These are phyloP conservation scores for Brassica juncea DNA, from an alignment of 345 rosid genomes.

Conservation along the genomic window DNA sequence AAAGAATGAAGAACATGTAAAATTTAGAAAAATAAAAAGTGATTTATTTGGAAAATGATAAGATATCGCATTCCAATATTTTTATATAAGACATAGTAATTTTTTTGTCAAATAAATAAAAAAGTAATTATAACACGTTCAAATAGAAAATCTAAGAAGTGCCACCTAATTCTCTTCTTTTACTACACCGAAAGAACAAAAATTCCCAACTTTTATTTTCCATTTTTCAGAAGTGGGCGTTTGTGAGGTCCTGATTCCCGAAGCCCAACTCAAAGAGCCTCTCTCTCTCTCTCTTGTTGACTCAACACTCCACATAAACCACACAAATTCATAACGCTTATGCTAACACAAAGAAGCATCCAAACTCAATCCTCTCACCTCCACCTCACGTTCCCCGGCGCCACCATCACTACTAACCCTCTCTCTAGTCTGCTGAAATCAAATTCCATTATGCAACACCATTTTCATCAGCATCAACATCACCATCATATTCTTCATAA, in stretches of 20 bases:
- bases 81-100: too few relatives aligned
- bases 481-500: constrained; percentile 33
- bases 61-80: too few relatives aligned
- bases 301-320: constrained; percentile 30
- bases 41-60: neutral
- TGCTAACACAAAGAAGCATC: constrained; percentile 30
- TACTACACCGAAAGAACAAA: constrained; percentile 27
- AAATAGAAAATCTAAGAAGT: neutral
- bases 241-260: constrained; percentile 17
- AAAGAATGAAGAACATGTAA: neutral
- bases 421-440: constrained; percentile 32
- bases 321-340: constrained; percentile 31
- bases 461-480: constrained; percentile 25
- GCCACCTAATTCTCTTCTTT: neutral
- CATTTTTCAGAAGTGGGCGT: constrained; percentile 13
- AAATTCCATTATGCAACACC: constrained; percentile 33
- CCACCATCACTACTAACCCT: constrained; percentile 31
- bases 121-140: neutral
- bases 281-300: neutral
- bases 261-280: constrained; percentile 17
- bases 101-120: too few relatives aligned
- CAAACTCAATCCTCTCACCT: constrained; percentile 43
- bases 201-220: neutral
- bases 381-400: constrained; percentile 39
- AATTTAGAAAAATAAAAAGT: neutral